Evolutionary conservation across 2,329 filamentous ascomycete species (phyloP).

Genomic region (Pyrenophora tritici-repentis): DNA sequence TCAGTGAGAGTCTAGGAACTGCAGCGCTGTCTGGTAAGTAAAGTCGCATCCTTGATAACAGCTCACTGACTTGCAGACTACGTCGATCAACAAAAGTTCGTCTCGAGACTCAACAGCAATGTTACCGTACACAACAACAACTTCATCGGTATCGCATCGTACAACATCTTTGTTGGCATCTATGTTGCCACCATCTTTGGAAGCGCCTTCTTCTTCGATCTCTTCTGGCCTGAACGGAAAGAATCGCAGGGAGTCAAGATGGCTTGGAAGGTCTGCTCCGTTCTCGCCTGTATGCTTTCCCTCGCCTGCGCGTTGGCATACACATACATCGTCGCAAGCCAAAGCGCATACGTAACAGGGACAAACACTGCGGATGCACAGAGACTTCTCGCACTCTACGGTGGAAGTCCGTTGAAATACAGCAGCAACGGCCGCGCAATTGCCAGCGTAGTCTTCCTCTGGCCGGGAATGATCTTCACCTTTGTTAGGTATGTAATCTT

Average conservation of each 20-base stretch:
- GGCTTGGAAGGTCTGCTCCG: conserved; percentile 60
- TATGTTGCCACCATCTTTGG: conserved; percentile 64
- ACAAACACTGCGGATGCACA: conserved; percentile 38
- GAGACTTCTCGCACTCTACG: conserved; percentile 45
- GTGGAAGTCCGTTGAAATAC: conserved; percentile 51
- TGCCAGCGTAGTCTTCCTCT: conserved; percentile 58
- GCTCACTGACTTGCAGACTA: conserved; percentile 51
- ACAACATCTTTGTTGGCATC: conserved; percentile 64
- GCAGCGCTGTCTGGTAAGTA: conserved; percentile 58
- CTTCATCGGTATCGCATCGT: conserved; percentile 60
- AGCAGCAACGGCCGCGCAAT: conserved; percentile 56
- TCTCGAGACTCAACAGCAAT: conserved; percentile 48
- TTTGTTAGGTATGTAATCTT: conserved; percentile 49
- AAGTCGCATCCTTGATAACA: background rate
- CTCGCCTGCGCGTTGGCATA: conserved; percentile 56
- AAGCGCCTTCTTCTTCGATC: conserved; percentile 65
- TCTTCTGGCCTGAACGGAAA: conserved; percentile 63
- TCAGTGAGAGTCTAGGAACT: conserved; percentile 62
- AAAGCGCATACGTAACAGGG: conserved; percentile 54
- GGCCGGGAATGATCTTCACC: conserved; percentile 57
- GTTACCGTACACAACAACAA: conserved; percentile 60
- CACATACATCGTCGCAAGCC: conserved; percentile 57
- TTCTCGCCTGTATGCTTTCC: conserved; percentile 55
- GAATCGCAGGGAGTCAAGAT: conserved; percentile 56
- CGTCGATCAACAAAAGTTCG: conserved; percentile 57